A percentile compares a stretch with the other conserved stretches of the same genome.
phyloP scores from a whole-genome alignment of 176 grass and related monocot genomes.

The Eleusine indica region DNA sequence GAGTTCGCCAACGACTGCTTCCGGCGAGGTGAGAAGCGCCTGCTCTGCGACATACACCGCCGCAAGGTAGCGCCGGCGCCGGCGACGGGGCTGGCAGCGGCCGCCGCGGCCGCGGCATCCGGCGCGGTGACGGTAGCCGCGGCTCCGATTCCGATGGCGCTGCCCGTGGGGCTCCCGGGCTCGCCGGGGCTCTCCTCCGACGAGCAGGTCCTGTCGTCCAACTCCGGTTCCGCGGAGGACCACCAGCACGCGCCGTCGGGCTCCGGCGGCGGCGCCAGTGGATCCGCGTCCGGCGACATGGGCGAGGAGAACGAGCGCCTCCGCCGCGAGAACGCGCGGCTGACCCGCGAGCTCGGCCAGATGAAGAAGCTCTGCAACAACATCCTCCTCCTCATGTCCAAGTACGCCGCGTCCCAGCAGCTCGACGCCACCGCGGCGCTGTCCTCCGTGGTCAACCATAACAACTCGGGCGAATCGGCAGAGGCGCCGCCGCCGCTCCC shows the following conservation, averaged over 20 bases:
- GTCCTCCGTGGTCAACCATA: slow-evolving; percentile 37
- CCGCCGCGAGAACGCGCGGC: slow-evolving; percentile 60
- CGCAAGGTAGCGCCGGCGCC: slow-evolving; percentile 47
- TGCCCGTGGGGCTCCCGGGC: slow-evolving; percentile 41
- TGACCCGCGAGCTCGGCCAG: slow-evolving; percentile 75
- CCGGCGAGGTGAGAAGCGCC: slow-evolving; percentile 63
- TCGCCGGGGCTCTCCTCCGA: slow-evolving; percentile 62
- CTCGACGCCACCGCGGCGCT: slow-evolving; percentile 32
- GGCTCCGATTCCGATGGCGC: slow-evolving; percentile 58
- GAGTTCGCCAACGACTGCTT: slow-evolving; percentile 91
- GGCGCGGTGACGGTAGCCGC: slow-evolving; percentile 47
- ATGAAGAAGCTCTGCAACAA: slow-evolving; percentile 95
- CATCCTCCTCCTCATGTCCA: slow-evolving; percentile 84
- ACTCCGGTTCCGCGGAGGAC: slow-evolving; percentile 42
- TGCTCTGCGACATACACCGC: slow-evolving; percentile 81
- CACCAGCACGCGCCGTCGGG: slow-evolving; percentile 27
- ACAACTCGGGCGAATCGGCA: slow-evolving; percentile 43
- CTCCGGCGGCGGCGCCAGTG: slow-evolving; percentile 28
- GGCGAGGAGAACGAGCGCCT: slow-evolving; percentile 78
- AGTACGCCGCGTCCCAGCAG: slow-evolving; percentile 59
- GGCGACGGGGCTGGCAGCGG: slow-evolving; percentile 26
- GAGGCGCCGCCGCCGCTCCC: slow-evolving; percentile 44
- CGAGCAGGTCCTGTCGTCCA: slow-evolving; percentile 80
- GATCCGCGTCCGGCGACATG: slow-evolving; percentile 51
- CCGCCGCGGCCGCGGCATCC: neutral